phyloP scores from a whole-genome alignment of 192 early-diverging fungal genomes.

The Umbelopsis sp. region DNA sequence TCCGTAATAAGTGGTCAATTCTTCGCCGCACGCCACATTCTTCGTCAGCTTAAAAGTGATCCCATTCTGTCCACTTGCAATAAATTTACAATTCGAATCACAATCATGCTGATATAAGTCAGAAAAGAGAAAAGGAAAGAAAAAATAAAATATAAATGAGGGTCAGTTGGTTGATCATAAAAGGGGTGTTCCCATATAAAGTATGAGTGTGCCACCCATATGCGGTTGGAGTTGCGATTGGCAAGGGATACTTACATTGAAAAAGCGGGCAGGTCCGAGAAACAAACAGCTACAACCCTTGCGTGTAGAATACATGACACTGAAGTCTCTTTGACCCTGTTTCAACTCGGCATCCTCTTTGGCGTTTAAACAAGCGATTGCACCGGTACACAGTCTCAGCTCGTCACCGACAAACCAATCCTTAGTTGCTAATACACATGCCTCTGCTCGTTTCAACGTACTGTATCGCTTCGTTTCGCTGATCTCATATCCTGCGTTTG shows the following conservation, averaged over 20 bases:
- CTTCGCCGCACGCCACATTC: constrained; percentile 55
- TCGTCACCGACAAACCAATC: constrained; percentile 51
- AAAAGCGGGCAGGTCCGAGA: constrained; percentile 65
- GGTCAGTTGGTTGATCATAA: not conserved
- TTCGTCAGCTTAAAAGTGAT: constrained; percentile 59
- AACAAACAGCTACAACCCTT: constrained; percentile 56
- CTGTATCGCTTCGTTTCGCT: constrained; percentile 54
- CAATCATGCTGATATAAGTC: constrained; percentile 57
- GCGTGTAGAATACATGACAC: constrained; percentile 49
- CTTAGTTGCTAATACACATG: constrained; percentile 57
- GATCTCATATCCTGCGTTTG: constrained; percentile 61
- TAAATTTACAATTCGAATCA: constrained; percentile 55
- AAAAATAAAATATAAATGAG: constrained; percentile 5
- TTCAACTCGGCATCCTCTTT: constrained; percentile 56
- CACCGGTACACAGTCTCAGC: constrained; percentile 52
- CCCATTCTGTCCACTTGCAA: constrained; percentile 47
- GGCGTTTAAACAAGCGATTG: constrained; percentile 49
- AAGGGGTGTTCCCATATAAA: constrained; percentile 4
- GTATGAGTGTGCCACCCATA: constrained; percentile 7
- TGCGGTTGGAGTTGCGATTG: not conserved
- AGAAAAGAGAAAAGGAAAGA: not conserved
- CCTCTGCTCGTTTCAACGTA: constrained; percentile 48
- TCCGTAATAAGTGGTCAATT: constrained; percentile 63
- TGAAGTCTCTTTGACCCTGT: constrained; percentile 51
- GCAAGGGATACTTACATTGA: constrained; percentile 50